A percentile compares a stretch with the other conserved stretches of the same genome.
Conservation (phyloP, 192 early-diverging fungal genomes). For the Lunasporangiospora selenospora region DNA sequence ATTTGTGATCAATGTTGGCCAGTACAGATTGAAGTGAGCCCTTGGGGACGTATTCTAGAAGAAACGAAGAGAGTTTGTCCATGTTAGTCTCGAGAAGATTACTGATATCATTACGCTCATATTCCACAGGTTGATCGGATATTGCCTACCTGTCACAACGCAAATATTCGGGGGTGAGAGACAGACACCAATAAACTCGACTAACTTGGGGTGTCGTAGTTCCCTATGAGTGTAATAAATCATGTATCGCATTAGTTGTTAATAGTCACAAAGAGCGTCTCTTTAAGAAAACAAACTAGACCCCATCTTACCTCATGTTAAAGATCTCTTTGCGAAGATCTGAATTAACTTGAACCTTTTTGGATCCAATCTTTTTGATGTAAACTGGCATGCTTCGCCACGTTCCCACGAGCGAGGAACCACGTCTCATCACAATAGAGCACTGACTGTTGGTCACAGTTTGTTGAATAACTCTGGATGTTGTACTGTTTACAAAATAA, state of each 20-base stretch:
- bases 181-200: constrained; percentile 52
- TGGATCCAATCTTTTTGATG: constrained; percentile 44
- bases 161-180: constrained; percentile 33
- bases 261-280: too few relatives aligned
- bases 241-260: too few relatives aligned
- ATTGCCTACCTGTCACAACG: constrained; percentile 50
- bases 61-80: neutral
- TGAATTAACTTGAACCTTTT: constrained; percentile 23
- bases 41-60: constrained; percentile 48
- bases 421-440: constrained; percentile 24
- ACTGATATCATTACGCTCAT: too few relatives aligned
- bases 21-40: constrained; percentile 46
- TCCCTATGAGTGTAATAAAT: constrained; percentile 13
- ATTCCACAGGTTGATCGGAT: too few relatives aligned
- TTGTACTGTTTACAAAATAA: too few relatives aligned
- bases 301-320: too few relatives aligned
- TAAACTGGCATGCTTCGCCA: constrained; percentile 48
- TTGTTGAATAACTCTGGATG: too few relatives aligned
- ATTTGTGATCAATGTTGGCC: constrained; percentile 49
- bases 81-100: neutral
- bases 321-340: constrained; percentile 43
- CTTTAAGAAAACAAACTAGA: too few relatives aligned
- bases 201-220: constrained; percentile 49
- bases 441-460: constrained; percentile 31
- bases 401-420: constrained; percentile 29